These are phyloP conservation scores for Umbelopsis sp. DNA, from an alignment of 192 early-diverging fungal species.

Conservation along the genomic window DNA sequence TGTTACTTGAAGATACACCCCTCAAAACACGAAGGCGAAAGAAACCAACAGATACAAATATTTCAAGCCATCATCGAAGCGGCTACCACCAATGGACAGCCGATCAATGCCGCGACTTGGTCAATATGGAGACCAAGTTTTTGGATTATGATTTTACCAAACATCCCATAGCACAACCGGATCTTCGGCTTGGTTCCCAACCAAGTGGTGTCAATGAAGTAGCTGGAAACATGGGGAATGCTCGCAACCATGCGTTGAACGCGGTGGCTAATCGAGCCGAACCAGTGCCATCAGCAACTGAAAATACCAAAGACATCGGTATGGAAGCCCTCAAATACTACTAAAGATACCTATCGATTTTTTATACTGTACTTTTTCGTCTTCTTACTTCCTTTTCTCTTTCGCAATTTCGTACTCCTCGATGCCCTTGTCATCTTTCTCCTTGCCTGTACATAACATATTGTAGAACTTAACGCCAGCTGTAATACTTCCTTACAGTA, in stretches of 20 bases:
- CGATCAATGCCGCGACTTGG: conserved; percentile 57
- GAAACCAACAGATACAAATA: conserved; percentile 29
- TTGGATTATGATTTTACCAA: conserved; percentile 71
- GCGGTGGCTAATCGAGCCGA: neutral
- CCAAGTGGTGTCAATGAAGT: neutral
- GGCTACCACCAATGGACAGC: conserved; percentile 12
- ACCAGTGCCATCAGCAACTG: neutral
- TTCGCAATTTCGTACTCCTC: neutral
- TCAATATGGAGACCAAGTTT: conserved; percentile 78
- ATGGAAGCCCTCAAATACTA: neutral
- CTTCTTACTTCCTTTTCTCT: neutral
- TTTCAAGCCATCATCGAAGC: conserved; percentile 37
- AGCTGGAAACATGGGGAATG: neutral
- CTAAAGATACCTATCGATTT: neutral
- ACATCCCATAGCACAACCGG: neutral
- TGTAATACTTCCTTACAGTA: too few species aligned
- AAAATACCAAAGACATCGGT: neutral
- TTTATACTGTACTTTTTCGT: too few species aligned
- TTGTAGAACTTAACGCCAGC: too few species aligned
- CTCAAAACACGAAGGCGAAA: conserved; percentile 74
- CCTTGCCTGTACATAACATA: too few species aligned
- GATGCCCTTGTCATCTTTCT: neutral
- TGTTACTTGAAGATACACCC: conserved; percentile 92
- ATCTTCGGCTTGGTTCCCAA: neutral
- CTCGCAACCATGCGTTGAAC: neutral